Base-by-base conservation (phyloP, 1,139 yeast genomes). In the Blastobotrys buckinghamii region DNA sequence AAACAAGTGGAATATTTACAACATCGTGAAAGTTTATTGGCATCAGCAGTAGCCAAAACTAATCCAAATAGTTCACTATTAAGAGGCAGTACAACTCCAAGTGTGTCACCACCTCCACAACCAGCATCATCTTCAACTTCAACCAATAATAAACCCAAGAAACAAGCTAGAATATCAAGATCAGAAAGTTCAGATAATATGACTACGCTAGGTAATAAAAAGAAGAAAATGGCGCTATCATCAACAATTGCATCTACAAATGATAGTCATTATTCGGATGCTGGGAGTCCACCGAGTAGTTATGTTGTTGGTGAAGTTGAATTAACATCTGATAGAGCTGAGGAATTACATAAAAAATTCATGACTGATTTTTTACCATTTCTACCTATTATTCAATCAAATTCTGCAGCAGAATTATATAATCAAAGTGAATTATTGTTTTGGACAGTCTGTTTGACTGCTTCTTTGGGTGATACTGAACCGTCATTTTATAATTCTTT, bases 381-480 rank as follows among this genome's bases (percentile, higher is more conserved):
- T 59, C 72, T 89, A 56, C 97, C 97, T 1, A 84, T 90, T 9
- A 72, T 89, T 60, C 76, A 81, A 36, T 79, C 95, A 0, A 71
- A 76, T 48, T 76, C 80, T 44, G 94, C 95, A 1, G 77, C 82
- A 0, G 95, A 85, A 62, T 74, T 89, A 35, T 87, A 87, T 64
- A 78, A 84, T 24, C 92, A 85, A 62, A 84, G 95, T 0, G 94
- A 86, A 62, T 70, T 89, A 26, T 71, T 90, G 42, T 90, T 90
- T 63, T 90, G 97, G 97, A 78, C 95, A 0, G 92, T 89, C 1
- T 84, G 87, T 69, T 71, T 87, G 42, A 88, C 95, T 0, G 95
- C 96, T 0, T 82, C 94, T 38, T 70, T 85, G 22, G 81, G 94
- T 1, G 96, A 89, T 57, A 92, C 95, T 0, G 94, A 85, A 45